These are phyloP conservation scores for Skeletonema tropicum DNA, from an alignment of 108 stramenopile species.

Conservation along the genomic window DNA sequence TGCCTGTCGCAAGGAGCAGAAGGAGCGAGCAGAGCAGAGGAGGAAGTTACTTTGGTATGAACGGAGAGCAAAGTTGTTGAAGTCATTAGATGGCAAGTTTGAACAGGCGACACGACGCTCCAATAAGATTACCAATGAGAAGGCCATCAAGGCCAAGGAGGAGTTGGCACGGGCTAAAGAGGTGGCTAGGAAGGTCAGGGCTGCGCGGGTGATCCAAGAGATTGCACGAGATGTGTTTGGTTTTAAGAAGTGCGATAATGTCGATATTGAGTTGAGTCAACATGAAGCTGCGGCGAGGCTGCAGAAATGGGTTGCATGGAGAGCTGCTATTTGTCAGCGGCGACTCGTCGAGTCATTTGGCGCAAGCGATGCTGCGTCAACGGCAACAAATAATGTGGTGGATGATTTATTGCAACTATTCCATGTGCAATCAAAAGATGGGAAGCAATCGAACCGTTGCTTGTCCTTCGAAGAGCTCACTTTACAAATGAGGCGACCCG, in stretches of 20 bases:
- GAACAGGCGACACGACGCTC: slow-evolving; percentile 14
- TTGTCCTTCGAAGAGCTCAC: slow-evolving; percentile 25
- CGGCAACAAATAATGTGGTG: neutral
- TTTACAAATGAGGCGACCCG: slow-evolving; percentile 34
- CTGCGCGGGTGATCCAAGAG: slow-evolving; percentile 26
- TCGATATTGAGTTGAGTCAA: slow-evolving; percentile 22
- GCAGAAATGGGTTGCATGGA: slow-evolving; percentile 28
- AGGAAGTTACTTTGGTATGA: slow-evolving; percentile 31
- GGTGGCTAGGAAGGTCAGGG: slow-evolving; percentile 34
- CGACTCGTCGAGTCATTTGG: slow-evolving; percentile 2
- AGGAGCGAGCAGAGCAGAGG: slow-evolving; percentile 29
- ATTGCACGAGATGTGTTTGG: slow-evolving; percentile 15
- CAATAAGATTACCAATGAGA: slow-evolving; percentile 12
- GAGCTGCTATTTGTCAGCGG: slow-evolving; percentile 8
- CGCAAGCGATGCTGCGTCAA: neutral
- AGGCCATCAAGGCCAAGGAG: slow-evolving; percentile 22
- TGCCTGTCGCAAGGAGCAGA: slow-evolving; percentile 29
- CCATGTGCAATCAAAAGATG: neutral
- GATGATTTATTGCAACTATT: slow-evolving; percentile 16
- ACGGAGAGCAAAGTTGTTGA: slow-evolving; percentile 16
- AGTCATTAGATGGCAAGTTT: slow-evolving; percentile 32
- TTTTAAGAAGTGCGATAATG: neutral
- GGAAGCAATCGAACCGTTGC: neutral
- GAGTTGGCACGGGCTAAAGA: slow-evolving; percentile 33
- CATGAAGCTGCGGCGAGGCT: slow-evolving; percentile 28